Conservation (phyloP, 179 eudicot species). For the Pouteria campechiana region DNA sequence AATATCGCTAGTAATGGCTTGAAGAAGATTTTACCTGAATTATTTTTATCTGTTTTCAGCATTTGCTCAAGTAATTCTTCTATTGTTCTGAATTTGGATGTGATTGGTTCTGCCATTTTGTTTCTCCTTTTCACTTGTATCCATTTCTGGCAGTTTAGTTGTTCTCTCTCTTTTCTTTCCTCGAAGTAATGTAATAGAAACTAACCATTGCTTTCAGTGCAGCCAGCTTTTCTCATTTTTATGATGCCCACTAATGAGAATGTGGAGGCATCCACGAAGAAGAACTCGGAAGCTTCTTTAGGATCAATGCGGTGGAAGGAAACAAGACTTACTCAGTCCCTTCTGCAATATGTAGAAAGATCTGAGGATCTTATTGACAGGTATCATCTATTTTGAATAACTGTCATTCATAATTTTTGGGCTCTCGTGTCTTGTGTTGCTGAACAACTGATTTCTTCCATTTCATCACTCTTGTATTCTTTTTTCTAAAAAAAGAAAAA, state of each 20-base stretch:
- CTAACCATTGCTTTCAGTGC: too few species aligned
- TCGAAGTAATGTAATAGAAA: too few species aligned
- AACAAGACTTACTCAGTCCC: constrained; percentile 33
- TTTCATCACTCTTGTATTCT: not conserved
- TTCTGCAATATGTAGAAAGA: constrained; percentile 36
- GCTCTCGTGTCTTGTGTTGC: too few species aligned
- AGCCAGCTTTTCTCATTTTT: constrained; percentile 84
- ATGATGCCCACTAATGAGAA: constrained; percentile 35
- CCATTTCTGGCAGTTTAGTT: too few species aligned
- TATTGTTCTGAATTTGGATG: too few species aligned
- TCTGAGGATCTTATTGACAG: constrained; percentile 43
- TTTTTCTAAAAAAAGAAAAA: too few species aligned
- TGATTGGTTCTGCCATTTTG: too few species aligned
- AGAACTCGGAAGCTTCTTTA: constrained; percentile 19
- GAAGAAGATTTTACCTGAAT: too few species aligned
- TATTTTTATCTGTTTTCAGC: too few species aligned
- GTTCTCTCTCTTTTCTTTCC: not conserved
- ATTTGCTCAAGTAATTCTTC: too few species aligned
- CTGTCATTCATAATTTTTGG: not conserved
- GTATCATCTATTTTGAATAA: constrained; percentile 17
- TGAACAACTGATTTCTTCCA: not conserved
- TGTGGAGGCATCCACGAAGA: constrained; percentile 14
- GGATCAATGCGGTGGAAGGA: constrained; percentile 25
- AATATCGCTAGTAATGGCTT: too few species aligned
- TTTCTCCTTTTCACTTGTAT: not conserved